Evolutionary conservation across 176 grass and related monocot species (phyloP), one percentile per base, ranked within the genome.

Genomic region (Eleusine indica): DNA sequence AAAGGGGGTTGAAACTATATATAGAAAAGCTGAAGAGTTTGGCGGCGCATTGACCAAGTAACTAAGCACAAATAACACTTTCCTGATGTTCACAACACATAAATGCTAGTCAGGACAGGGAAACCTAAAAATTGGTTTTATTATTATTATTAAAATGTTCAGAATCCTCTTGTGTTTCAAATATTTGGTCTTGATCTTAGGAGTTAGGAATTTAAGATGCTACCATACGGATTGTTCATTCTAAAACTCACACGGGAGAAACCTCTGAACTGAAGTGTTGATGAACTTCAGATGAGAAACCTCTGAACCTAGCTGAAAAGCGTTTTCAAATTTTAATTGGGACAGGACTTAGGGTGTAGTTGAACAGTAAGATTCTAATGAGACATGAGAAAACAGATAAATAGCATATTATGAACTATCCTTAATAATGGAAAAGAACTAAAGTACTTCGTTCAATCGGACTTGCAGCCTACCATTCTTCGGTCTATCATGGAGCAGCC

Each of bases 401-500:
- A 61, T 67, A 9, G 54, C 3, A 62, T 66, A 89, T 2, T 70
- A 35, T 46, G 22, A 63, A 29, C 10, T 13, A 37, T 69, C 35
- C 21, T 74, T 38, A 80, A 74, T 32, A 85, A 54, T 56, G 43
- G 29, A 5, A 83, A 60, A 17, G 61, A 73, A 56, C 14, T 72
- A 5, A 37, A 61, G 52, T 82, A 61, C 25, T 40, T 5, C 72
- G 57, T 73, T 74, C 10, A 42, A 70, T 80, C 22, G 72, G 41
- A 84, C 43, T 11, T 49, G 39, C 35, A 62, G 66, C 54, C 38
- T 83, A 97, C 95, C 95, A 97, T 97, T 86, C 90, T 89, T 30
- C 95, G 88, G 76, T 97, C 95, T 66, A 97, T 89, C 95, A 94
- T 94, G 78, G 92, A 92, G 77, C 95, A 97, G 10, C 92, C 95